Evolutionary conservation across 1,284 basidiomycete genomes (phyloP), one percentile per base, ranked within the genome.

Genomic region (Mycena citricolor): DNA sequence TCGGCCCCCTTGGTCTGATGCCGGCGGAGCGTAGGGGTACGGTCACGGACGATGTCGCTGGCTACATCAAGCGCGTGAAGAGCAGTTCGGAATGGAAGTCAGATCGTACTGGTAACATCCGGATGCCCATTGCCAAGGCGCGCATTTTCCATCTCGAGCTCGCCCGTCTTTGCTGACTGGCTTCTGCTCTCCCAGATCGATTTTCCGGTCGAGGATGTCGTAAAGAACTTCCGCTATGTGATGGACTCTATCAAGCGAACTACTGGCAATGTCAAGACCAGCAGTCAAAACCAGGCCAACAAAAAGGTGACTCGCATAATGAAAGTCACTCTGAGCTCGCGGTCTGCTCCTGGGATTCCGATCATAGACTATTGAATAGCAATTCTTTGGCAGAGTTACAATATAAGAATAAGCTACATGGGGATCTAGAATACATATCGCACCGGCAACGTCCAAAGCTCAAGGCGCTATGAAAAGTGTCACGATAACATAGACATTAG

Each of bases 1-100:
- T 99, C 20, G 97, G 95, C 60, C 94, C 93, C 31, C 84, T 91
- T 49, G 94, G 94, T 51, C 68, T 99, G 41, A 98, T 99, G 93
- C 95, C 95, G 12, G 90, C 89, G 7, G 87, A 87, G 51, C 86
- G 94, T 65, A 79, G 95, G 54, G 95, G 95, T 3, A 97, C 94
- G 1, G 95, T 98, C 7, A 90, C 90, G 0, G 86, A 92, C 42
- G 90, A 95, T 48, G 74, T 97, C 44, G 82, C 72, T 12, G 81
- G 82, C 12, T 92, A 88, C 47, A 85, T 99, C 47, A 75, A 80
- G 55, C 81, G 84, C 48, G 77, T 95, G 21, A 81, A 83, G 42
- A 90, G 90, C 10, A 86, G 84, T 10, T 82, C 86, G 44, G 93
- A 97, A 62, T 99, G 94, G 94, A 89, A 84, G 64, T 90, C 91